A percentile compares a stretch with the other conserved stretches of the same genome.
Evolutionary conservation across 1,284 basidiomycete genomes (phyloP).

Genomic region (Ustilago tritici): DNA sequence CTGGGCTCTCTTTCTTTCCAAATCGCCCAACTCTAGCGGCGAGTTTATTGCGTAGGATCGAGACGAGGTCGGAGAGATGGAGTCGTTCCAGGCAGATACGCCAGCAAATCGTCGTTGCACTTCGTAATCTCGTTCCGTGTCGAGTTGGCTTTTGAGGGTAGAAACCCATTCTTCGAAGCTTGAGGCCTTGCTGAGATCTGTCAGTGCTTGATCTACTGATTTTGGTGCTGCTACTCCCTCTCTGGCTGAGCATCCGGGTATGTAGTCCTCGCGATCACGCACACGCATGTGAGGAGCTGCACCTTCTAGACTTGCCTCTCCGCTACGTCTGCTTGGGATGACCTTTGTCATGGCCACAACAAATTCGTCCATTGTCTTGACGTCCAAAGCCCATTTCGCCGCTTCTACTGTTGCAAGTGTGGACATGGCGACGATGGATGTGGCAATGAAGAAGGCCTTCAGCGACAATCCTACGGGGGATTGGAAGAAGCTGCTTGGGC

Average conservation of each 20-base stretch:
- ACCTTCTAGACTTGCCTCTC: constrained; percentile 17
- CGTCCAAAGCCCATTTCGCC: constrained; percentile 30
- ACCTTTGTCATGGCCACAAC: constrained; percentile 45
- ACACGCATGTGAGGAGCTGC: constrained; percentile 44
- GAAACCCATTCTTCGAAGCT: constrained; percentile 49
- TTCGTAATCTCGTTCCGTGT: constrained; percentile 43
- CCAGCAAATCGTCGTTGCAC: constrained; percentile 34
- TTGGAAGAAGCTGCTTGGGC: constrained; percentile 28
- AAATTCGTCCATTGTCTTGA: constrained; percentile 51
- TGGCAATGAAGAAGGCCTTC: constrained; percentile 51
- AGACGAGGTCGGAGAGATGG: constrained; percentile 22
- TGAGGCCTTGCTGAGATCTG: constrained; percentile 38
- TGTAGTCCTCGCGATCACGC: constrained; percentile 5
- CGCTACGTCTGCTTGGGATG: constrained; percentile 25
- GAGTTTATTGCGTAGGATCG: constrained; percentile 31
- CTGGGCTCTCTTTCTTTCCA: constrained; percentile 6
- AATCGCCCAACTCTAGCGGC: constrained; percentile 21
- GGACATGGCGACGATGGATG: constrained; percentile 32
- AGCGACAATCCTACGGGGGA: constrained; percentile 47
- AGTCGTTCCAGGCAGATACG: constrained; percentile 24
- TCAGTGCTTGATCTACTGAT: constrained; percentile 34
- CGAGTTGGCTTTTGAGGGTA: constrained; percentile 42
- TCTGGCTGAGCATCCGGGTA: neutral
- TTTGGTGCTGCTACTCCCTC: constrained; percentile 16
- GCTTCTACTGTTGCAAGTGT: constrained; percentile 29